These are phyloP conservation scores for Candida mesenterica DNA, from an alignment of 1,139 yeast genomes.

Conservation along the genomic window DNA sequence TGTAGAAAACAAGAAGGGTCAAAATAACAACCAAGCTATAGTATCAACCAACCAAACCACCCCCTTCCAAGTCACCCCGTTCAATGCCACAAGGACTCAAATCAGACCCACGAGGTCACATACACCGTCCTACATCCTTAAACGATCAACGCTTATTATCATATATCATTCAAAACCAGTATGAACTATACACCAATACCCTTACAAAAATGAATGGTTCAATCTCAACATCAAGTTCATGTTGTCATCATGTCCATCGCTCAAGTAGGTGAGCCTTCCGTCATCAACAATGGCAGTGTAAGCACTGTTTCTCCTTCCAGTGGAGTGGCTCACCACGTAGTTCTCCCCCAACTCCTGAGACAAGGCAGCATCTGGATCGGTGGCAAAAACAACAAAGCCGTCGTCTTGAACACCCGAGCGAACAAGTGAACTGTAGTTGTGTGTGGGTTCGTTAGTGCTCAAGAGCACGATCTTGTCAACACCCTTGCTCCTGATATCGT, in stretches of 20 bases:
- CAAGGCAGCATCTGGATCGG: slow-evolving; percentile 68
- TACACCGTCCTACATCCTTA: too few relatives aligned
- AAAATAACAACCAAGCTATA: too few relatives aligned
- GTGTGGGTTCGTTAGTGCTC: slow-evolving; percentile 74
- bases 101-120: too few relatives aligned
- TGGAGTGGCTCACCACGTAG: slow-evolving; percentile 46
- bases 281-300: slow-evolving; percentile 20
- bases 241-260: slow-evolving; percentile 11
- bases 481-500: slow-evolving; percentile 61
- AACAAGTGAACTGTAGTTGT: slow-evolving; percentile 17
- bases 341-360: slow-evolving; percentile 62
- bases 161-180: neutral
- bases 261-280: slow-evolving; percentile 16
- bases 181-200: too few relatives aligned
- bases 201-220: slow-evolving; percentile 61
- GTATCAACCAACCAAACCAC: too few relatives aligned
- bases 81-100: too few relatives aligned
- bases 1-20: too few relatives aligned
- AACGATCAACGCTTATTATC: too few relatives aligned
- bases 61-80: too few relatives aligned
- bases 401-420: slow-evolving; percentile 21
- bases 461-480: slow-evolving; percentile 70
- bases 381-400: slow-evolving; percentile 60
- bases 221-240: slow-evolving; percentile 12
- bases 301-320: slow-evolving; percentile 18